phyloP scores from a whole-genome alignment of 73 alveolate genomes.

The Blepharisma japonicum region DNA sequence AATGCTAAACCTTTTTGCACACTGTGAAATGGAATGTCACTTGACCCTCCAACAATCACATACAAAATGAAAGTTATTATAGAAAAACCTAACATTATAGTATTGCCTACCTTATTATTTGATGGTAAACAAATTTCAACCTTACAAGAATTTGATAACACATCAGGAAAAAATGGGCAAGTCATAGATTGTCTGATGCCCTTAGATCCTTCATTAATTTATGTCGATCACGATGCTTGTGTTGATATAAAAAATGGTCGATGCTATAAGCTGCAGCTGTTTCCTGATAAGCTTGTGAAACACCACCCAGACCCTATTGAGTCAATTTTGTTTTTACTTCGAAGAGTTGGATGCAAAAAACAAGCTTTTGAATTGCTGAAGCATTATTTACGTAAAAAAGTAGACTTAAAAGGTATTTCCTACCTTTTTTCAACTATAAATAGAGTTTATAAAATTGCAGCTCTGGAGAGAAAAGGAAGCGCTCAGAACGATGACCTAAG shows the following conservation, averaged over 20 bases:
- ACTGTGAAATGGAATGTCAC: not conserved
- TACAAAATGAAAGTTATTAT: constrained; percentile 2
- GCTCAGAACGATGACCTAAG: not conserved
- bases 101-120: not conserved
- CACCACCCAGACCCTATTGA: constrained; percentile 3
- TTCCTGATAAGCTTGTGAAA: not conserved
- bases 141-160: not conserved
- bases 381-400: not conserved
- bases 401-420: not conserved
- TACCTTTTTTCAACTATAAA: not conserved
- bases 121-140: not conserved
- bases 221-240: constrained; percentile 1
- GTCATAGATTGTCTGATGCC: not conserved
- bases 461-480: not conserved
- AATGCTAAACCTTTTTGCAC: not conserved
- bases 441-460: not conserved
- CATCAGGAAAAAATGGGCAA: not conserved
- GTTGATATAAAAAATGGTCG: constrained; percentile 17
- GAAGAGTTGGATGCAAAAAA: not conserved
- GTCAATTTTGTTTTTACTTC: not conserved
- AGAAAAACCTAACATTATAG: constrained; percentile 7
- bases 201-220: not conserved
- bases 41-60: not conserved
- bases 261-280: not conserved
- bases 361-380: constrained; percentile 6